These are phyloP conservation scores for Protostelium mycophagum DNA, from an alignment of 78 protist species.

Conservation along the genomic window DNA sequence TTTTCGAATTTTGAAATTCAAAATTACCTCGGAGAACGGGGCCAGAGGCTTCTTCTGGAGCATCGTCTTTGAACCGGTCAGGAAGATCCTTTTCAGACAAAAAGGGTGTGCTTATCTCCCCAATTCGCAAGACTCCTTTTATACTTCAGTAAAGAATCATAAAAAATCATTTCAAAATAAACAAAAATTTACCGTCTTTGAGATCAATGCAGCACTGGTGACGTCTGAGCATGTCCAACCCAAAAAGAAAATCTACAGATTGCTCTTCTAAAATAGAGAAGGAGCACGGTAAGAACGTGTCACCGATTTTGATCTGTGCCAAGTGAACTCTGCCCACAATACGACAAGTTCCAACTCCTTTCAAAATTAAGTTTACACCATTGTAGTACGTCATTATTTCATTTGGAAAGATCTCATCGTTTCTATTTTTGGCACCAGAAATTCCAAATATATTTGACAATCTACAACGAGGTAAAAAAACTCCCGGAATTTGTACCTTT, in stretches of 20 bases:
- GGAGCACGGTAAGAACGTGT: constrained; percentile 32
- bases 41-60: not conserved
- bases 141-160: constrained; percentile 3
- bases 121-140: constrained; percentile 25
- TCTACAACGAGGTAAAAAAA: not conserved
- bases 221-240: constrained; percentile 74
- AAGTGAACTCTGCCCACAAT: constrained; percentile 79
- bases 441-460: too few relatives aligned
- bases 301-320: constrained; percentile 59
- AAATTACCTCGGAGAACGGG: too few relatives aligned
- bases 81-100: constrained; percentile 54
- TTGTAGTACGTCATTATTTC: not conserved
- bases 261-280: constrained; percentile 70
- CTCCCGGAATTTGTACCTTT: constrained; percentile 41
- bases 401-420: too few relatives aligned
- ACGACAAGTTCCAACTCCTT: constrained; percentile 69
- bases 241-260: constrained; percentile 71
- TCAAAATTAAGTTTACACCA: too few relatives aligned
- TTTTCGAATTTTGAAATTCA: too few relatives aligned
- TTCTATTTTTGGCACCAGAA: too few relatives aligned
- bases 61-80: not conserved
- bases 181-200: not conserved
- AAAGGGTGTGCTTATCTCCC: constrained; percentile 23
- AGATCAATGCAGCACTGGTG: constrained; percentile 47
- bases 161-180: not conserved